Percentiles rank a stretch among this genome's conserved stretches.
These are phyloP conservation scores for Apiospora sp. DNA, from an alignment of 2,329 filamentous ascomycete genomes.

Conservation along the genomic window DNA sequence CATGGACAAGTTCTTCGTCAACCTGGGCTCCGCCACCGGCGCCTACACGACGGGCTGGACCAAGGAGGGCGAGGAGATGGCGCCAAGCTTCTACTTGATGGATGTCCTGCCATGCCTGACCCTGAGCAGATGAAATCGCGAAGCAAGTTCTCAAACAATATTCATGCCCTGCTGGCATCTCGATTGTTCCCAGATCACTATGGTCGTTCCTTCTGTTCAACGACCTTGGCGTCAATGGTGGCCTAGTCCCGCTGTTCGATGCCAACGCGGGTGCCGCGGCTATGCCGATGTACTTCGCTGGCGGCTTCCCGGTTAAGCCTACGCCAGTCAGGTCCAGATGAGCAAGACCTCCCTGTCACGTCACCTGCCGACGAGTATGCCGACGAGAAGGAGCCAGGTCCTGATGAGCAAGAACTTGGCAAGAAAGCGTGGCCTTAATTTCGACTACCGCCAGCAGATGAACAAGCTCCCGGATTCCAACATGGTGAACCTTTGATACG, in stretches of 20 bases:
- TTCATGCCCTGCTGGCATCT: slow-evolving; percentile 34
- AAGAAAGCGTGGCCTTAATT: no score
- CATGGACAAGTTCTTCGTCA: slow-evolving; percentile 78
- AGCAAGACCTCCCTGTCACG: no score
- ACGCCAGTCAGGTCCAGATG: no score
- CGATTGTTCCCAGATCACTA: slow-evolving; percentile 28
- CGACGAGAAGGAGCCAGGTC: no score
- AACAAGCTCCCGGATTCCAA: background rate
- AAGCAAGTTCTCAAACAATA: slow-evolving; percentile 30
- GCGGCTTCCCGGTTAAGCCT: no score
- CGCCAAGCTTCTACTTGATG: slow-evolving; percentile 96
- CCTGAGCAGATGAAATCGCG: slow-evolving; percentile 29
- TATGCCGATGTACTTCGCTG: no score
- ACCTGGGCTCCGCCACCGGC: slow-evolving; percentile 72
- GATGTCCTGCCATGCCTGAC: slow-evolving; percentile 57
- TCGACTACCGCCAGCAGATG: background rate
- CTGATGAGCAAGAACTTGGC: no score
- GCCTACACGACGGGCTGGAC: slow-evolving; percentile 67
- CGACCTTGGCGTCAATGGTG: no score
- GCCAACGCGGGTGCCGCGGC: no score
- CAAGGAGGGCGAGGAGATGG: slow-evolving; percentile 72
- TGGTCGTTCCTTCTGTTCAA: slow-evolving; percentile 35
- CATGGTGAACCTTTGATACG: background rate
- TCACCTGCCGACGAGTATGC: no score
- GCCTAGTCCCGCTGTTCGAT: no score